These are phyloP conservation scores for Elaeis guineensis DNA, from an alignment of 176 grass and related monocot genomes.

Conservation along the genomic window DNA sequence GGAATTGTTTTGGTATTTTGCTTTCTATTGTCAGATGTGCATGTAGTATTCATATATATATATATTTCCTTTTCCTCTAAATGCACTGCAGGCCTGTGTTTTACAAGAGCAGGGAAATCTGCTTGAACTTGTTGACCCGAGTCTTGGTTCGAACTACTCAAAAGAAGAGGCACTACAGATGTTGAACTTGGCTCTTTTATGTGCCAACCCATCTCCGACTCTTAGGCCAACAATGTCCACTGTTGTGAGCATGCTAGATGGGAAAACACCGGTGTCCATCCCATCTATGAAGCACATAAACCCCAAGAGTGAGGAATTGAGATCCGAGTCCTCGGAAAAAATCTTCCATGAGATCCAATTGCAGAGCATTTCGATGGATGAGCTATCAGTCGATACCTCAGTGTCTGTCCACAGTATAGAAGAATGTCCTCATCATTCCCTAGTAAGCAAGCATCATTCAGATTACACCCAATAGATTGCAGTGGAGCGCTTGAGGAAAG, in stretches of 20 bases:
- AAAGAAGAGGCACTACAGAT: constrained; percentile 18
- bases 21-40: no score
- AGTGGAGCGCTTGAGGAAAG: no score
- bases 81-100: constrained; percentile 12
- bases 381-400: background rate
- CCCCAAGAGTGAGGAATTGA: background rate
- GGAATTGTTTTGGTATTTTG: no score
- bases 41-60: no score
- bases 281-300: background rate
- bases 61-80: background rate
- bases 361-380: background rate
- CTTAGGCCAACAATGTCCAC: constrained; percentile 7
- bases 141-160: constrained; percentile 8
- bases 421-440: no score
- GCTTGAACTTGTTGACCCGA: constrained; percentile 19
- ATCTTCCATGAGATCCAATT: background rate
- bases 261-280: background rate
- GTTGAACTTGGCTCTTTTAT: constrained; percentile 9
- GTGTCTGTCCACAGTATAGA: background rate
- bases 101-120: constrained; percentile 18
- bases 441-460: no score
- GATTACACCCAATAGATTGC: no score
- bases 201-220: constrained; percentile 16
- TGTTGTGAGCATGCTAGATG: constrained; percentile 17
- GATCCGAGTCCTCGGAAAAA: constrained; percentile 7